A percentile compares a stretch with the other conserved stretches of the same genome.
These are phyloP conservation scores for Fusarium sterilihyphosum DNA, from an alignment of 2,329 filamentous ascomycete genomes.

Conservation along the genomic window DNA sequence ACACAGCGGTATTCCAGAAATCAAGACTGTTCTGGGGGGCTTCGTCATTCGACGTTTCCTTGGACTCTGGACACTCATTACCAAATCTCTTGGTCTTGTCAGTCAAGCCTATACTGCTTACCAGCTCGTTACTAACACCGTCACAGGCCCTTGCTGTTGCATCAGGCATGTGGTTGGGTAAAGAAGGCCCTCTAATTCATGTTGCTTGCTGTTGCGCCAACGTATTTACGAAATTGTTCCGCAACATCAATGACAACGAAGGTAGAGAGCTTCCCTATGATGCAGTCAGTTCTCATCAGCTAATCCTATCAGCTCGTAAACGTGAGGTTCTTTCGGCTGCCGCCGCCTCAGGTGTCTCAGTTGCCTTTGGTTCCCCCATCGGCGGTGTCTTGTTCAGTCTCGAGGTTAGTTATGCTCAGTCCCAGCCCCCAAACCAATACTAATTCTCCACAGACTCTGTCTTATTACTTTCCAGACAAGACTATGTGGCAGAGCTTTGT, in stretches of 20 bases:
- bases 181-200: slow-evolving; percentile 94
- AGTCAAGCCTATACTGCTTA: slow-evolving; percentile 37
- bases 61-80: slow-evolving; percentile 86
- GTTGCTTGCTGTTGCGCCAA: slow-evolving; percentile 97
- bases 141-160: slow-evolving; percentile 86
- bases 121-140: slow-evolving; percentile 33
- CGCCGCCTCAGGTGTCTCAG: slow-evolving; percentile 90
- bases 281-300: neutral
- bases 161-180: slow-evolving; percentile 95
- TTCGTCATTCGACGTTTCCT: slow-evolving; percentile 92
- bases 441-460: slow-evolving; percentile 63
- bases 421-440: neutral
- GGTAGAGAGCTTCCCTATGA: slow-evolving; percentile 55
- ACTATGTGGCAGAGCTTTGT: slow-evolving; percentile 99
- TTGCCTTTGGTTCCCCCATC: slow-evolving; percentile 93
- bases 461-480: slow-evolving; percentile 98
- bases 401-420: slow-evolving; percentile 63
- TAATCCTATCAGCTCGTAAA: slow-evolving; percentile 74
- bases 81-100: slow-evolving; percentile 90
- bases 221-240: slow-evolving; percentile 89
- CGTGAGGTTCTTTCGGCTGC: slow-evolving; percentile 93
- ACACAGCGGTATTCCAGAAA: slow-evolving; percentile 96
- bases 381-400: slow-evolving; percentile 95
- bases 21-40: slow-evolving; percentile 94
- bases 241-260: slow-evolving; percentile 84